phyloP scores from a whole-genome alignment of 225 moss, liverwort and hornwort species.

The Physcomitrium patens region DNA sequence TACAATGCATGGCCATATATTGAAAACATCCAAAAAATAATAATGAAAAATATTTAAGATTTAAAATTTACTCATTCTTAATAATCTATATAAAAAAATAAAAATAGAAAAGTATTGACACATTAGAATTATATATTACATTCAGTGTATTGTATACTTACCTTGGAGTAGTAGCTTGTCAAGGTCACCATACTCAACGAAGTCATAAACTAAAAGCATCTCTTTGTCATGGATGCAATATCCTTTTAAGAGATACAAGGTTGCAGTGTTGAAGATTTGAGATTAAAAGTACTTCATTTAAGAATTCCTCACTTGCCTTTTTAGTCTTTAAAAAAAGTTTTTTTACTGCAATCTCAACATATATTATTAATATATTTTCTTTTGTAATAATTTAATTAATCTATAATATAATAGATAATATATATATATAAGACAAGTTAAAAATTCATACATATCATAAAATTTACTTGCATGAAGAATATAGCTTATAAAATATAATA shows the following conservation, averaged over 20 bases:
- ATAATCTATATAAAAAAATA: neutral
- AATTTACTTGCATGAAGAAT: too few relatives aligned
- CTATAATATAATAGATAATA: too few relatives aligned
- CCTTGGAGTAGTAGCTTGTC: slow-evolving; percentile 48
- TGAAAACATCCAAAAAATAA: neutral
- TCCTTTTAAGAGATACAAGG: slow-evolving; percentile 38
- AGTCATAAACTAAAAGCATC: slow-evolving; percentile 53
- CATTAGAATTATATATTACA: too few relatives aligned
- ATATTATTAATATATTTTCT: too few relatives aligned
- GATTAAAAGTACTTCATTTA: slow-evolving; percentile 52
- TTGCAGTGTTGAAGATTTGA: slow-evolving; percentile 49
- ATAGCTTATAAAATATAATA: neutral
- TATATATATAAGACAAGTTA: too few relatives aligned
- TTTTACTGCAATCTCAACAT: slow-evolving; percentile 36
- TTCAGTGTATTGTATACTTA: neutral
- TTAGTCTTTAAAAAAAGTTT: slow-evolving; percentile 26
- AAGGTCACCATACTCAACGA: slow-evolving; percentile 47
- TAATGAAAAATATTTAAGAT: neutral
- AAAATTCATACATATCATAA: too few relatives aligned
- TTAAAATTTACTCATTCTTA: too few relatives aligned
- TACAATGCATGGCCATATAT: too few relatives aligned
- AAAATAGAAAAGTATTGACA: neutral
- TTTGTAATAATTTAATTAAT: too few relatives aligned
- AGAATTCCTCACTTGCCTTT: slow-evolving; percentile 41
- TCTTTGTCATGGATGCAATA: slow-evolving; percentile 50